phyloP scores from a whole-genome alignment of 768 basidiomycete genomes.

The Suillus lakei region DNA sequence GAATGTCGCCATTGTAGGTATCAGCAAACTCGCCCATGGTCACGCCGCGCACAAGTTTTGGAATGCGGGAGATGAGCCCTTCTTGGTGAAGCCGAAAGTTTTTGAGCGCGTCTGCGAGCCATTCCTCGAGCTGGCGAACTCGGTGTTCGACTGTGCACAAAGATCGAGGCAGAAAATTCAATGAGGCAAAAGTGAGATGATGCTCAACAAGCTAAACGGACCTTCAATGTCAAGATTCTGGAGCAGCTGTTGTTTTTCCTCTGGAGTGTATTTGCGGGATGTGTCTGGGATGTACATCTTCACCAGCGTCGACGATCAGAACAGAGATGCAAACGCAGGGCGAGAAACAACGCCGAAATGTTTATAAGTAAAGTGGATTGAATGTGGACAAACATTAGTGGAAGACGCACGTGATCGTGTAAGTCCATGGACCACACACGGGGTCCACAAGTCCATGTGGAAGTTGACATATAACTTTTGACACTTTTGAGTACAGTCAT shows the following conservation, averaged over 20 bases:
- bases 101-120: constrained; percentile 73
- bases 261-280: constrained; percentile 51
- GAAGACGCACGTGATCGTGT: neutral
- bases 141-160: constrained; percentile 66
- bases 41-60: constrained; percentile 72
- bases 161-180: constrained; percentile 3
- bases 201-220: constrained; percentile 29
- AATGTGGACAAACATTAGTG: neutral
- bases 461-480: too few relatives aligned
- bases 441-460: neutral
- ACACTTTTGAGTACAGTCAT: too few relatives aligned
- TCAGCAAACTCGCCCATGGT: constrained; percentile 79
- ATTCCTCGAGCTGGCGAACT: constrained; percentile 73
- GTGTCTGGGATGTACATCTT: constrained; percentile 26
- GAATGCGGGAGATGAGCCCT: constrained; percentile 73
- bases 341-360: neutral
- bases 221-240: constrained; percentile 85
- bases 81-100: constrained; percentile 79
- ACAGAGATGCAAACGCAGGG: neutral
- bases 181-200: constrained; percentile 4
- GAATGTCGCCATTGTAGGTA: constrained; percentile 78
- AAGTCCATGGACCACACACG: neutral
- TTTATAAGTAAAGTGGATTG: neutral
- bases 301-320: neutral
- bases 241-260: constrained; percentile 78